phyloP scores from a whole-genome alignment of 345 rosid genomes.

The Gossypium raimondii region DNA sequence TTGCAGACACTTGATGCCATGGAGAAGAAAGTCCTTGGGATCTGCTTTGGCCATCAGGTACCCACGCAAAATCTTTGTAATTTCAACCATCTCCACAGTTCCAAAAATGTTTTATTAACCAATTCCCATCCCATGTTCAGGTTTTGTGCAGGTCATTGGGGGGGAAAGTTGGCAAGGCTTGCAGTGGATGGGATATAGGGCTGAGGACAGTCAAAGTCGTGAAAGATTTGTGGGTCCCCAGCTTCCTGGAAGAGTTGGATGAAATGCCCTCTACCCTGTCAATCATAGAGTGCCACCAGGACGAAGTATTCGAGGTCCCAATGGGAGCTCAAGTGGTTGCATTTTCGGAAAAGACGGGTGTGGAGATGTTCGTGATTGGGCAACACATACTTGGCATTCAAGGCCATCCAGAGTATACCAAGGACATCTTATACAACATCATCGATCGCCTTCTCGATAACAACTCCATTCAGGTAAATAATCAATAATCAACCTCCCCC shows the following conservation, averaged over 20 bases:
- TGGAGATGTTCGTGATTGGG: constrained; percentile 63
- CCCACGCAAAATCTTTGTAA: too few relatives aligned
- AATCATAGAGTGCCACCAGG: constrained; percentile 76
- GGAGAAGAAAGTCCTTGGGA: constrained; percentile 77
- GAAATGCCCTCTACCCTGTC: constrained; percentile 40
- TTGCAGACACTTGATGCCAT: constrained; percentile 61
- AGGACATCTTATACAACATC: constrained; percentile 63
- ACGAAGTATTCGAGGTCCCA: constrained; percentile 81
- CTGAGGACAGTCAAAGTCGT: constrained; percentile 55
- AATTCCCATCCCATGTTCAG: constrained; percentile 50
- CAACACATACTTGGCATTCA: constrained; percentile 77
- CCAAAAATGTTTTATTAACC: constrained; percentile 22
- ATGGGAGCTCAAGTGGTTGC: constrained; percentile 63
- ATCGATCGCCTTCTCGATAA: constrained; percentile 65
- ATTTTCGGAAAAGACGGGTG: constrained; percentile 68
- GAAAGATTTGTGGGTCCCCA: constrained; percentile 35
- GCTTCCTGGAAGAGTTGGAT: constrained; percentile 29
- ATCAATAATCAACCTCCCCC: neutral
- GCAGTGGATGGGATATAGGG: constrained; percentile 72
- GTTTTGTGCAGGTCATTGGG: constrained; percentile 82
- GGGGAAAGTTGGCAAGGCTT: constrained; percentile 70
- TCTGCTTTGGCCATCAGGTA: constrained; percentile 99
- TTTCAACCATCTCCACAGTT: too few relatives aligned
- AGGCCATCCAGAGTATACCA: constrained; percentile 92
- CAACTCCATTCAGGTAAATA: constrained; percentile 49